Conservation (phyloP, 2,329 filamentous ascomycete genomes). For the Tolypocladium capitatum region DNA sequence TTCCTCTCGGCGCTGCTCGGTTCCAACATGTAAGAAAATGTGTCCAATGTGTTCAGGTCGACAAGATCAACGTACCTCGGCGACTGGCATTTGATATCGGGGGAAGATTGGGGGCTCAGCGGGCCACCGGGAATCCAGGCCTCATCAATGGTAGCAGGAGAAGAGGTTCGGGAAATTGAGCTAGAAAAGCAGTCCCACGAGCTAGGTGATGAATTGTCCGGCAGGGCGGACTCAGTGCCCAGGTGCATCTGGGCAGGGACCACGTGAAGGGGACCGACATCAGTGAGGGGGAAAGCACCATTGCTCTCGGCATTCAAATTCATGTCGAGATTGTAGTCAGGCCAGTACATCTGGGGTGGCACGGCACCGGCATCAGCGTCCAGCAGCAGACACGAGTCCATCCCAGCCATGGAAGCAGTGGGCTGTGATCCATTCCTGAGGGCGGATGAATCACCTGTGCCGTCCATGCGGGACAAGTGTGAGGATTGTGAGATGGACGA, state of each 20-base stretch:
- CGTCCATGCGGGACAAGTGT: slow-evolving; percentile 37
- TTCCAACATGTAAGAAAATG: slow-evolving; percentile 10
- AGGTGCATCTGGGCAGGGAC: slow-evolving; percentile 42
- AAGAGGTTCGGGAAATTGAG: slow-evolving; percentile 37
- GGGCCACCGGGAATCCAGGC: slow-evolving; percentile 23
- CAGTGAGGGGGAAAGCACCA: slow-evolving; percentile 28
- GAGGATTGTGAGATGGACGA: slow-evolving; percentile 37
- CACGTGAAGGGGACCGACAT: slow-evolving; percentile 36
- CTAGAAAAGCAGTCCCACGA: slow-evolving; percentile 41
- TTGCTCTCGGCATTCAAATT: slow-evolving; percentile 28
- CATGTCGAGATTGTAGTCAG: slow-evolving; percentile 31
- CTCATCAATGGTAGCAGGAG: slow-evolving; percentile 36
- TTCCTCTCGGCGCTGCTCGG: slow-evolving; percentile 18
- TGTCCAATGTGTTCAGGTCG: background rate
- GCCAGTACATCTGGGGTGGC: slow-evolving; percentile 37
- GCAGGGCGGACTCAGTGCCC: slow-evolving; percentile 35
- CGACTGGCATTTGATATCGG: slow-evolving; percentile 35
- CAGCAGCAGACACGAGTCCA: slow-evolving; percentile 38
- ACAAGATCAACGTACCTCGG: slow-evolving; percentile 34
- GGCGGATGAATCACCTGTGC: slow-evolving; percentile 35
- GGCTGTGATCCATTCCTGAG: slow-evolving; percentile 27
- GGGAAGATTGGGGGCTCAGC: slow-evolving; percentile 31
- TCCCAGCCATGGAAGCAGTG: slow-evolving; percentile 27
- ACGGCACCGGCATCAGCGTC: slow-evolving; percentile 34
- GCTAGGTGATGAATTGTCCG: slow-evolving; percentile 35